Evolutionary conservation across 2,329 filamentous ascomycete genomes (phyloP).

Genomic region (Sporothrix globosa): DNA sequence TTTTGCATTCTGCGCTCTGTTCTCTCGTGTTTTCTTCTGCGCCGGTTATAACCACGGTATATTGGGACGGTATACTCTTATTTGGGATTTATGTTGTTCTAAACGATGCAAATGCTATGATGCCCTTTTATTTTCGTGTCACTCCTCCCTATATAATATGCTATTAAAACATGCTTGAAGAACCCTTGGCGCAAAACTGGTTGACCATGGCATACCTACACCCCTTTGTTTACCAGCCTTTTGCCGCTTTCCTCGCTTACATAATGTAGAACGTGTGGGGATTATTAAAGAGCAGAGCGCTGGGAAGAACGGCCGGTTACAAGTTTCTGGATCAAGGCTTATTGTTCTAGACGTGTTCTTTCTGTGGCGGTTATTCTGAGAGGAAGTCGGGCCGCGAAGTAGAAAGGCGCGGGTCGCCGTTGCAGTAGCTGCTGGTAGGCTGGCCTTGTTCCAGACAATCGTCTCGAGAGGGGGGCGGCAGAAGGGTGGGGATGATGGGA

Average conservation of each 20-base stretch:
- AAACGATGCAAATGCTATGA: not conserved
- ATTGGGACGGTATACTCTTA: slow-evolving; percentile 14
- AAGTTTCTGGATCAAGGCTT: not conserved
- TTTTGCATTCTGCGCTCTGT: not conserved
- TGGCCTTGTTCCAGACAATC: not conserved
- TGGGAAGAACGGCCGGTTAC: not conserved
- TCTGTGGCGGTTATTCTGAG: not conserved
- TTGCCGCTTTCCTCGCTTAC: not conserved
- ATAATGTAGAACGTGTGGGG: not conserved
- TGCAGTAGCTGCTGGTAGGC: not conserved
- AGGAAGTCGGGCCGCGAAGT: not conserved
- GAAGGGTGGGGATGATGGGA: not conserved
- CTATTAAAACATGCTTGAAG: not conserved
- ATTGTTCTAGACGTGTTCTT: not conserved
- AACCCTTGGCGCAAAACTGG: not conserved
- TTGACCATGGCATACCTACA: not conserved
- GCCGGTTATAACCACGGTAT: slow-evolving; percentile 16
- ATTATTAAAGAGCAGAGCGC: not conserved
- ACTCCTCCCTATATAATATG: not conserved
- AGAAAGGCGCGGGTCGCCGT: not conserved
- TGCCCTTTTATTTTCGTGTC: not conserved
- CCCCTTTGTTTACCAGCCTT: not conserved
- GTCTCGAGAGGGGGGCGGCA: not conserved
- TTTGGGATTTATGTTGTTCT: not conserved
- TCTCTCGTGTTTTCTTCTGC: not conserved